A percentile compares a stretch with the other conserved stretches of the same genome.
phyloP scores from a whole-genome alignment of 2,329 filamentous ascomycete species.

The Trichoderma asperellum region DNA sequence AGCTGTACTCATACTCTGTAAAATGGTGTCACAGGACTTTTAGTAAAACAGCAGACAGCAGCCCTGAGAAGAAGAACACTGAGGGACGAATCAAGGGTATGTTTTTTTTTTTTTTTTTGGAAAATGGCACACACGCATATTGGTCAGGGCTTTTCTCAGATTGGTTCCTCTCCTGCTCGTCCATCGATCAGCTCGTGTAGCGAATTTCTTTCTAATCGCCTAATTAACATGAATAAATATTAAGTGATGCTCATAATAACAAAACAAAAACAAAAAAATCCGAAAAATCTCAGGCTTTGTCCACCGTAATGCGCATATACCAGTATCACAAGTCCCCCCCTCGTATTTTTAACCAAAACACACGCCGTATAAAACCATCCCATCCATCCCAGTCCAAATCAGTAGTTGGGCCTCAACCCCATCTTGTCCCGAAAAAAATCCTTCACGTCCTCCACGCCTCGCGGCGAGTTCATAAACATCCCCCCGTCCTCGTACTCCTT shows the following conservation, averaged over 20 bases:
- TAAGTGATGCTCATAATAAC: neutral
- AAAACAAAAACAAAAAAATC: neutral
- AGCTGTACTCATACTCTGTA: neutral
- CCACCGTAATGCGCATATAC: neutral
- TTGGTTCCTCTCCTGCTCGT: neutral
- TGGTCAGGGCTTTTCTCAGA: too few species aligned
- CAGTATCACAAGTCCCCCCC: neutral
- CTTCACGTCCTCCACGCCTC: constrained; percentile 24
- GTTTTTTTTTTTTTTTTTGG: too few species aligned
- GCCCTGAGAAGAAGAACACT: neutral
- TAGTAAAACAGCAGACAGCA: neutral
- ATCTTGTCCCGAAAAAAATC: constrained; percentile 3
- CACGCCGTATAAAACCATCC: neutral
- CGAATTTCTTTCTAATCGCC: neutral
- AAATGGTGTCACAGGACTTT: neutral
- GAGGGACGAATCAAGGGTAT: neutral
- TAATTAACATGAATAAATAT: neutral
- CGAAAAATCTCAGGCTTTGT: neutral
- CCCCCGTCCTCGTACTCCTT: constrained; percentile 13
- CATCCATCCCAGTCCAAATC: neutral
- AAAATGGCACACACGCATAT: neutral
- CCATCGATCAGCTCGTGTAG: neutral
- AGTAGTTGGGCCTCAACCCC: constrained; percentile 18
- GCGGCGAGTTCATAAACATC: constrained; percentile 20
- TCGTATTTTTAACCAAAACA: neutral